Conservation (phyloP, 345 rosid genomes). For the Salix caprea region DNA sequence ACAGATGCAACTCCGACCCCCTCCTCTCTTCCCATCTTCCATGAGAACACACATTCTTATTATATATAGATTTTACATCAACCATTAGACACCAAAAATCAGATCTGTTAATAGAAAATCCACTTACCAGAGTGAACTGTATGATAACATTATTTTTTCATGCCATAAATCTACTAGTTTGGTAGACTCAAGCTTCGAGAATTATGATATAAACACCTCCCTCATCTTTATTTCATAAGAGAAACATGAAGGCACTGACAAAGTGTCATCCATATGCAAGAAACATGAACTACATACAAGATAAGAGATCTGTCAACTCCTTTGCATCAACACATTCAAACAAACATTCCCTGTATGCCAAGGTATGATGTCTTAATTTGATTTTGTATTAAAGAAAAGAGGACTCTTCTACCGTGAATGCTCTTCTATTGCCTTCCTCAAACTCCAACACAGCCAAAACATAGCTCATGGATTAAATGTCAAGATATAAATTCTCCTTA, state of each 20-base stretch:
- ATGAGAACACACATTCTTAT: neutral
- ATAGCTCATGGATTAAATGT: neutral
- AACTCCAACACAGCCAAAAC: neutral
- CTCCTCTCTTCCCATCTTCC: neutral
- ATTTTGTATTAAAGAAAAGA: neutral
- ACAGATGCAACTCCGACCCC: neutral
- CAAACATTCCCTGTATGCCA: neutral
- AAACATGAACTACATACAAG: too few species aligned
- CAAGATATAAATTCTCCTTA: neutral
- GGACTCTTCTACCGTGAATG: neutral
- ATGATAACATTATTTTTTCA: neutral
- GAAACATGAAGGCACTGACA: too few species aligned
- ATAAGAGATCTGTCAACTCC: neutral
- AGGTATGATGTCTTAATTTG: neutral
- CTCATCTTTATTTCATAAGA: too few species aligned
- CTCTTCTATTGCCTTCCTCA: neutral
- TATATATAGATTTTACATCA: neutral
- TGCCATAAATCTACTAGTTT: neutral
- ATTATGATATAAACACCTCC: neutral
- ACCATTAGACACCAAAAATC: neutral
- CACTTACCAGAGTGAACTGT: neutral
- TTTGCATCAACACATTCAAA: neutral
- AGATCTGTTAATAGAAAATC: neutral
- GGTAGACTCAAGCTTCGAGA: neutral
- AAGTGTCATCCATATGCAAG: too few species aligned